phyloP scores from a whole-genome alignment of 305 asterid genomes.

The Solanum hybrid region DNA sequence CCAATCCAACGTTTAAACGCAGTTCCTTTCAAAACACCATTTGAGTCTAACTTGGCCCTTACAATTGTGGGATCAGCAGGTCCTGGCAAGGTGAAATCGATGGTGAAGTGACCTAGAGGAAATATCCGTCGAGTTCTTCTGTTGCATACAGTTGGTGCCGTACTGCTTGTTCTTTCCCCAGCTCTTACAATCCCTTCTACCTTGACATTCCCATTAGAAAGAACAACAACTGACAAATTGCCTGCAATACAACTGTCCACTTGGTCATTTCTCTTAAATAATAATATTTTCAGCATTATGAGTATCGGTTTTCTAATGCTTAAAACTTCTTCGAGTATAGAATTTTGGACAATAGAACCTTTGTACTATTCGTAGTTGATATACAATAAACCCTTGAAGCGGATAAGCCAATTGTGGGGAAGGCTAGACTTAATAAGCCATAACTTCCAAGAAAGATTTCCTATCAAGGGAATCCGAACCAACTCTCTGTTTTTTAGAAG shows the following conservation, averaged over 20 bases:
- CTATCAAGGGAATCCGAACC: background rate
- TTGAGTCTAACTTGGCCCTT: background rate
- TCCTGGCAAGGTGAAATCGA: slow-evolving; percentile 3
- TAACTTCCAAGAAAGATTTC: background rate
- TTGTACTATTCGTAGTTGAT: background rate
- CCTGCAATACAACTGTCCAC: background rate
- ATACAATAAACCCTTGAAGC: background rate
- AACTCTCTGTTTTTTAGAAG: too few relatives aligned
- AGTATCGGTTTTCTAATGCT: background rate
- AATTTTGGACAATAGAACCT: background rate
- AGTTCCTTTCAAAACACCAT: background rate
- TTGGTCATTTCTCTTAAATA: background rate
- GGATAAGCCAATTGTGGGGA: background rate
- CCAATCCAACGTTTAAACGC: background rate
- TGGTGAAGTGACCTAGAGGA: slow-evolving; percentile 2
- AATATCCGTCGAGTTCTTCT: background rate
- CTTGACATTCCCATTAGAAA: background rate
- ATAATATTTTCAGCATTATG: background rate
- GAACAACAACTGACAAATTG: background rate
- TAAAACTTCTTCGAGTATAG: background rate
- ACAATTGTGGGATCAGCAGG: background rate
- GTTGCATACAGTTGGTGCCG: background rate
- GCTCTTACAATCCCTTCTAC: background rate
- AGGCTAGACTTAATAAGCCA: background rate
- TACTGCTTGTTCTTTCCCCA: background rate